A percentile compares a stretch with the other conserved stretches of the same genome.
Conservation (phyloP, 1,139 yeast species). For the Yamadazyma kanchanaburiensis region DNA sequence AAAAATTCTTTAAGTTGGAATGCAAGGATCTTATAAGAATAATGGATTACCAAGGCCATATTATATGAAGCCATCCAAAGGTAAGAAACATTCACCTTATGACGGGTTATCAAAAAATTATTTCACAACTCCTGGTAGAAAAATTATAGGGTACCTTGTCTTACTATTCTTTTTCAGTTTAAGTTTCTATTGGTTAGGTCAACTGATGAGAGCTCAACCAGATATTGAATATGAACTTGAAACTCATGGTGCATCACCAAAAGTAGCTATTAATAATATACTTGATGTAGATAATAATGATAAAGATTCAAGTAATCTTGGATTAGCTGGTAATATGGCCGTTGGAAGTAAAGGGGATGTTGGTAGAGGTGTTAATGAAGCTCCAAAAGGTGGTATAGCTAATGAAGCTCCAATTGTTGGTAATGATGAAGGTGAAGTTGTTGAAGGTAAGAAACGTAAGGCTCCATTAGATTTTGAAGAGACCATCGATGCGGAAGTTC, state of each 20-base stretch:
- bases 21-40: slow-evolving; percentile 46
- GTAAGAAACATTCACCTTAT: slow-evolving; percentile 35
- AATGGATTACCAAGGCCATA: slow-evolving; percentile 49
- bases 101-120: slow-evolving; percentile 27
- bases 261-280: slow-evolving; percentile 16
- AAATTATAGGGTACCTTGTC: slow-evolving; percentile 36
- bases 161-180: slow-evolving; percentile 35
- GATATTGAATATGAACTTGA: slow-evolving; percentile 29
- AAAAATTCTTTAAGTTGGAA: too few relatives aligned
- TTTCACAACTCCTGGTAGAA: slow-evolving; percentile 37
- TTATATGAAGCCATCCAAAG: slow-evolving; percentile 42
- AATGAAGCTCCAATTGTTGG: slow-evolving; percentile 48
- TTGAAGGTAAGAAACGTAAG: slow-evolving; percentile 16
- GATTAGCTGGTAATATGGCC: slow-evolving; percentile 41
- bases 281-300: slow-evolving; percentile 26
- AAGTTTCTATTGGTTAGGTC: slow-evolving; percentile 35
- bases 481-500: slow-evolving; percentile 5
- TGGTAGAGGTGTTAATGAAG: slow-evolving; percentile 42
- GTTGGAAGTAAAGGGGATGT: slow-evolving; percentile 41
- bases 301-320: slow-evolving; percentile 27
- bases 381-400: slow-evolving; percentile 51
- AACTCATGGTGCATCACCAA: slow-evolving; percentile 4
- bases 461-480: slow-evolving; percentile 9
- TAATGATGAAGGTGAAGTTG: slow-evolving; percentile 34
- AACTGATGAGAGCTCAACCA: slow-evolving; percentile 29